Evolutionary conservation across 371 early-diverging fungal genomes (phyloP), one percentile per base, ranked within the genome.

Genomic region (Mucor indicus): DNA sequence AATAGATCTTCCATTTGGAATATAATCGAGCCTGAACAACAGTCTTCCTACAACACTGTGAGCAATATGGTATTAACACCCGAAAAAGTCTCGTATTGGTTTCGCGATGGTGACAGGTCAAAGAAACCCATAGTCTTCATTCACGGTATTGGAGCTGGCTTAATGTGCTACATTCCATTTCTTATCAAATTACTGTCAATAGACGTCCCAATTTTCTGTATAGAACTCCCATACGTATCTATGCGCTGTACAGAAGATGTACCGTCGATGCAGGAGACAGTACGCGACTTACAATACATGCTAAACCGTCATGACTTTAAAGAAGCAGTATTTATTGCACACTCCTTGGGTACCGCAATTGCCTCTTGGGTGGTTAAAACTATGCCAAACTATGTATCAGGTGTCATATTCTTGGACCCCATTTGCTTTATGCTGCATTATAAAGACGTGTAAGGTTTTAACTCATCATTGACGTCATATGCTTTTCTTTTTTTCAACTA

Each of bases 401-500:
- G 82, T n/a, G 48, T 70, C 29, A 65, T 84, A 1, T 55, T 88
- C 40, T 38, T 82, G 0, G 89, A 88, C 37, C 86, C 89, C 6
- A 79, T 88, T 50, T 80, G 81, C 25, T 88, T 88, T 59, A 67
- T 84, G 70, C 61, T 83, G 9, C 84, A 84, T 58, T 74, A 85
- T 49, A 70, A 73, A 23, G 75, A 80, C 19, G 69, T 87, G 41
- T 64, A 61, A 52, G 61, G 55, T n/a, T n/a, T n/a, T n/a, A n/a
- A n/a, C n/a, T n/a, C n/a, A n/a, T n/a, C n/a, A n/a, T n/a, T n/a
- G n/a, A n/a, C n/a, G n/a, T n/a, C n/a, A n/a, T n/a, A n/a, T n/a
- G n/a, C n/a, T n/a, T n/a, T n/a, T n/a, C n/a, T n/a, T n/a, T n/a
- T n/a, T n/a, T n/a, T n/a, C n/a, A n/a, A n/a, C n/a, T n/a, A n/a